phyloP scores from a whole-genome alignment of 2,329 filamentous ascomycete species.

The Aspergillus bombycis region DNA sequence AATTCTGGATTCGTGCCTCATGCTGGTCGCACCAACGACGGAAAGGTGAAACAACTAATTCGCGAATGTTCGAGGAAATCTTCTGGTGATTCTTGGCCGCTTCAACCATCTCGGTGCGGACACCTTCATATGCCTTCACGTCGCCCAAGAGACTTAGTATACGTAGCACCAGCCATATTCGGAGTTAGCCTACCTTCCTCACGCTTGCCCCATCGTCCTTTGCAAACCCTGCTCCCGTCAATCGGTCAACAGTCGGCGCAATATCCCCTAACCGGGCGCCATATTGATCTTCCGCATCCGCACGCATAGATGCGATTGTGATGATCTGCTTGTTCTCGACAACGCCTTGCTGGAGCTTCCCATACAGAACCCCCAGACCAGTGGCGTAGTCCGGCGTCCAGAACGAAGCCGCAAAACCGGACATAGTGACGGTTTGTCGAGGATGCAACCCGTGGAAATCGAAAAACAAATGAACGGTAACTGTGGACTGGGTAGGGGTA shows the following conservation, averaged over 20 bases:
- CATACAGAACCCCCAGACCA: constrained; percentile 91
- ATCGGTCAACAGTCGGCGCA: constrained; percentile 76
- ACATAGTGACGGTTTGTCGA: constrained; percentile 60
- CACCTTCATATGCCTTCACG: constrained; percentile 83
- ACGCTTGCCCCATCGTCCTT: constrained; percentile 95
- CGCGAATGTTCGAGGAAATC: constrained; percentile 93
- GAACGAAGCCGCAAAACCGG: constrained; percentile 91
- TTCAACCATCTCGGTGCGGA: constrained; percentile 89
- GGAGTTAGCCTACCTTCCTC: constrained; percentile 73
- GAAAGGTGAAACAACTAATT: constrained; percentile 93
- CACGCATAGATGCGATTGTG: constrained; percentile 88
- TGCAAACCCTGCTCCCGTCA: constrained; percentile 74
- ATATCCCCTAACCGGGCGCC: constrained; percentile 81
- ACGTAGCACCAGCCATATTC: neutral
- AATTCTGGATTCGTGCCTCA: constrained; percentile 85
- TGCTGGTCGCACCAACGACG: constrained; percentile 95
- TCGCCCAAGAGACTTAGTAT: neutral
- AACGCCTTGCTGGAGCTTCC: constrained; percentile 94
- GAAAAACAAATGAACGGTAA: neutral
- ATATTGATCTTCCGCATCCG: constrained; percentile 92
- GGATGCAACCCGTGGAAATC: constrained; percentile 9
- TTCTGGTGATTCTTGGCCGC: constrained; percentile 88
- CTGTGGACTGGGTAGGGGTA: neutral
- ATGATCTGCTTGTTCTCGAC: constrained; percentile 94
- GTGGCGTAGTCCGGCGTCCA: constrained; percentile 98